Conservation (phyloP, 139 green algal genomes). For the Micractinium sp. region DNA sequence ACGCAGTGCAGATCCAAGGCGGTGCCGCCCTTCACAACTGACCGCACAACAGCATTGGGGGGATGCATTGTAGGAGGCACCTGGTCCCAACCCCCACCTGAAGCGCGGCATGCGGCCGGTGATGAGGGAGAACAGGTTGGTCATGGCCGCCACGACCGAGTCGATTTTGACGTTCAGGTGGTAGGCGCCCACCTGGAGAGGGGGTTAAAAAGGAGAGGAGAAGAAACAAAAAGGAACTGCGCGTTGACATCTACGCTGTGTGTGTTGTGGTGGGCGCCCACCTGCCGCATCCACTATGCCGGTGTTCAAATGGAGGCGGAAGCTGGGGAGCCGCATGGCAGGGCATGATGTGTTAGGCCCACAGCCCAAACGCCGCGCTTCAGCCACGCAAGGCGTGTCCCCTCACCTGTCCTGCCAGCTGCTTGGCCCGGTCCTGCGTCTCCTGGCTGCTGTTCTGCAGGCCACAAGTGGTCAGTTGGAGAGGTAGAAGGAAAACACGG, state of each 20-base stretch:
- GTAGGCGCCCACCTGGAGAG: conserved; percentile 79
- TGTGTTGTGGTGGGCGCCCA: no score
- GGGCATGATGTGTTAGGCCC: no score
- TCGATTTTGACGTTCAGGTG: conserved; percentile 92
- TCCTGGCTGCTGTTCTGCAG: conserved; percentile 82
- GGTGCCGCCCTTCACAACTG: no score
- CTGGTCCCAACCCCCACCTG: conserved; percentile 29
- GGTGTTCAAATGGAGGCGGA: no score
- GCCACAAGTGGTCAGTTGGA: background rate
- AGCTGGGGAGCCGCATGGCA: no score
- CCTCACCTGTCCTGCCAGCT: conserved; percentile 53
- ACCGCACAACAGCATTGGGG: no score
- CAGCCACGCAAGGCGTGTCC: no score
- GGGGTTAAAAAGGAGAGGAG: background rate
- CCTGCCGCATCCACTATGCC: no score
- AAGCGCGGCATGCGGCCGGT: conserved; percentile 83
- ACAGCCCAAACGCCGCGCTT: no score
- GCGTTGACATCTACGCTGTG: no score
- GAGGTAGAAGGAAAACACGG: background rate
- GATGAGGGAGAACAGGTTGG: conserved; percentile 80
- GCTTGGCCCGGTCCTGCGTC: conserved; percentile 62
- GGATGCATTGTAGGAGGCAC: no score
- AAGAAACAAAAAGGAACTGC: background rate
- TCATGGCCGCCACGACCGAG: conserved; percentile 66
- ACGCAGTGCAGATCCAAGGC: no score